A percentile compares a stretch with the other conserved stretches of the same genome.
phyloP scores from a whole-genome alignment of 352 stramenopile genomes.

The Elongisporangium senticosum region DNA sequence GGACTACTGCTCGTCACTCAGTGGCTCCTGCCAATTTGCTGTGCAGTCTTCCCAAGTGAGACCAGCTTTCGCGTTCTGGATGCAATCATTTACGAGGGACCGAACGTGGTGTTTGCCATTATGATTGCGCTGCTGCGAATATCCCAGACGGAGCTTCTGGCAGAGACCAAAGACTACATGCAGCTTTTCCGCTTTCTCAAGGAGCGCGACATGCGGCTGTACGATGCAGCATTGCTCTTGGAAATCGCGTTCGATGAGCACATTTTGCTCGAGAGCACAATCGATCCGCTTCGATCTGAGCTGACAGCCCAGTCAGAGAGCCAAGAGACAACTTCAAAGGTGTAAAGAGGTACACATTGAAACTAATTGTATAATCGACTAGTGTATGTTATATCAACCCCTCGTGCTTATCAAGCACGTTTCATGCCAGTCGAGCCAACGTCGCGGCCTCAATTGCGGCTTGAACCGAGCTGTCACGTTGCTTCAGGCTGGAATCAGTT shows the following conservation, averaged over 20 bases:
- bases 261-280: conserved; percentile 19
- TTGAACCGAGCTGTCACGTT: conserved; percentile 48
- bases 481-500: conserved; percentile 17
- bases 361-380: conserved; percentile 1
- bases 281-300: conserved; percentile 13
- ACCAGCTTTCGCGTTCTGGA: conserved; percentile 61
- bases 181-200: conserved; percentile 63
- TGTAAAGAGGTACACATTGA: neutral
- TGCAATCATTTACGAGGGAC: conserved; percentile 50
- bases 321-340: neutral
- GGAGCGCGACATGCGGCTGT: conserved; percentile 49
- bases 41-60: conserved; percentile 56
- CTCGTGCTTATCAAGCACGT: neutral
- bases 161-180: conserved; percentile 55
- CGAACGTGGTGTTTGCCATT: conserved; percentile 45
- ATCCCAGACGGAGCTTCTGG: conserved; percentile 43
- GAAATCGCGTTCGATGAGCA: conserved; percentile 54
- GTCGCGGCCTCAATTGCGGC: conserved; percentile 64
- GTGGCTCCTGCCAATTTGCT: conserved; percentile 65
- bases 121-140: conserved; percentile 50
- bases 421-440: conserved; percentile 8
- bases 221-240: conserved; percentile 51
- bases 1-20: conserved; percentile 56
- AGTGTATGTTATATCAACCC: conserved; percentile 1
- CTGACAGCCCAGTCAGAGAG: neutral